Percentiles rank a stretch among this genome's conserved stretches.
These are phyloP conservation scores for Aspergillus luchuensis DNA, from an alignment of 2,329 filamentous ascomycete species.

Conservation along the genomic window DNA sequence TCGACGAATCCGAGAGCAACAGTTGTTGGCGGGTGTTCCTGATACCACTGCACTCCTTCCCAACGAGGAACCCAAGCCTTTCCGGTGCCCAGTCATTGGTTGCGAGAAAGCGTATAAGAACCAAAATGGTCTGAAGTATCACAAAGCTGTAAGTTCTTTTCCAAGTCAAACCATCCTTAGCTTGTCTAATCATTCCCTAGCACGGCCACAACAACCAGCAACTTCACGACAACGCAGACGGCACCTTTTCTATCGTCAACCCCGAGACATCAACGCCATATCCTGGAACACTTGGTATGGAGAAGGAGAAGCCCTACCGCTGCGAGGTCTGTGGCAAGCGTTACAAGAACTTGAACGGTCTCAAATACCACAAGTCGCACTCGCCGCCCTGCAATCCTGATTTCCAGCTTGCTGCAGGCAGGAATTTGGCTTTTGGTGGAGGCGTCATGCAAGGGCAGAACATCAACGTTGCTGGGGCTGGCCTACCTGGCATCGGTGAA, in stretches of 20 bases:
- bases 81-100: slow-evolving; percentile 95
- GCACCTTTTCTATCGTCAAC: slow-evolving; percentile 97
- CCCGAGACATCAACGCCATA: slow-evolving; percentile 93
- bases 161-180: slow-evolving; percentile 30
- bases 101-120: slow-evolving; percentile 99
- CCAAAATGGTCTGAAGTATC: slow-evolving; percentile 95
- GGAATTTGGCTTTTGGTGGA: slow-evolving; percentile 42
- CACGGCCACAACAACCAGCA: slow-evolving; percentile 97
- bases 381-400: slow-evolving; percentile 90
- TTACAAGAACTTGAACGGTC: slow-evolving; percentile 97
- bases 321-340: slow-evolving; percentile 97
- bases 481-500: slow-evolving; percentile 50
- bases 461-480: slow-evolving; percentile 51
- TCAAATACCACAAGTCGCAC: slow-evolving; percentile 91
- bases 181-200: slow-evolving; percentile 33
- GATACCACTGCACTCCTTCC: slow-evolving; percentile 52
- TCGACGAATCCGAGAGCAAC: slow-evolving; percentile 64
- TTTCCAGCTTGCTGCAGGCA: slow-evolving; percentile 57
- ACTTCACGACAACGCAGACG: slow-evolving; percentile 93
- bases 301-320: slow-evolving; percentile 98
- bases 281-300: slow-evolving; percentile 96
- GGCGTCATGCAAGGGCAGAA: slow-evolving; percentile 51
- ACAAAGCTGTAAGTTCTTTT: slow-evolving; percentile 61
- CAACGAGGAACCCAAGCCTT: slow-evolving; percentile 93
- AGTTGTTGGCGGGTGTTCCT: slow-evolving; percentile 60